Conservation (phyloP, 768 basidiomycete species). For the Termitomyces sp. region DNA sequence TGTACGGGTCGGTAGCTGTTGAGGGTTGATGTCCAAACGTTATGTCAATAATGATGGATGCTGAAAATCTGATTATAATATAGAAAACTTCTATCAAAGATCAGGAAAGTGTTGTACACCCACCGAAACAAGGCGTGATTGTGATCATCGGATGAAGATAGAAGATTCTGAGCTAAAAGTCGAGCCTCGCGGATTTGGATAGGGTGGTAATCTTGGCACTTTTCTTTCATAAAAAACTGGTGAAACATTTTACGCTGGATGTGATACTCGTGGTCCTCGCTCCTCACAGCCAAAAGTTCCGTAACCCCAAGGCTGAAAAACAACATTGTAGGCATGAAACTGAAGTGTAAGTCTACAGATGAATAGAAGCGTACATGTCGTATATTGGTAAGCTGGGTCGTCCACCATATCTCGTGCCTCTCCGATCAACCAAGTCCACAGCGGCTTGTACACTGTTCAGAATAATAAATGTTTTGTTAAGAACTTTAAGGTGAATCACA, state of each 20-base stretch:
- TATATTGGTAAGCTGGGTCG: conserved; percentile 11
- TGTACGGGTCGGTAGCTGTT: neutral
- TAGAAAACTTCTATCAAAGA: neutral
- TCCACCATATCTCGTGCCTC: neutral
- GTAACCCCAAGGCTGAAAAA: conserved; percentile 1
- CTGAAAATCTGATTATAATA: conserved; percentile 1
- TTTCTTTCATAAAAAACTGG: conserved; percentile 5
- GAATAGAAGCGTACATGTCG: conserved; percentile 6
- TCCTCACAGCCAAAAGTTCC: neutral
- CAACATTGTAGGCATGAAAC: neutral
- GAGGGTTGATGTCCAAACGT: conserved; percentile 8
- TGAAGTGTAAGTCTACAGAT: neutral
- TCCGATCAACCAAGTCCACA: neutral
- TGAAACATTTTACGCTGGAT: conserved; percentile 8
- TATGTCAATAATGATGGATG: conserved; percentile 8
- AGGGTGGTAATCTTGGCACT: conserved; percentile 1
- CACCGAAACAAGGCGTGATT: neutral
- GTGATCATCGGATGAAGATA: neutral
- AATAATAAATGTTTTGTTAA: conserved; percentile 17
- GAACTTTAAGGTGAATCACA: no score
- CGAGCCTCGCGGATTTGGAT: conserved; percentile 13
- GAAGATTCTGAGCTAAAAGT: conserved; percentile 11
- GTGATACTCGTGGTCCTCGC: neutral
- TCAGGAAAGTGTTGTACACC: neutral
- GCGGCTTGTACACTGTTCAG: neutral